Conservation (phyloP, 2,329 filamentous ascomycete species). For the Colletotrichum gloeosporioides region DNA sequence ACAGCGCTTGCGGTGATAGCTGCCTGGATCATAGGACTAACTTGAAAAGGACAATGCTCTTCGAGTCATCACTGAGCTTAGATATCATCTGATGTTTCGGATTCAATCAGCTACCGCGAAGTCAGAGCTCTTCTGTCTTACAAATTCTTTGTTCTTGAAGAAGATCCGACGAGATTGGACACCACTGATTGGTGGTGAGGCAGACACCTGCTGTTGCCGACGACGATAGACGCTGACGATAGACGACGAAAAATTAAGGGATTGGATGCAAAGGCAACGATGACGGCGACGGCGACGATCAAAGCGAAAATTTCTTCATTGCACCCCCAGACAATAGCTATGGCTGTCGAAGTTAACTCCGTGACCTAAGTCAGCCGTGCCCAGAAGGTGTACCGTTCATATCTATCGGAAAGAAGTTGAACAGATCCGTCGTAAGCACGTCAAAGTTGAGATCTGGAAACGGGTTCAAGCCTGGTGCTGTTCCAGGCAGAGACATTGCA, state of each 20-base stretch:
- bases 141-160: background rate
- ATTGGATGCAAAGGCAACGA: no score
- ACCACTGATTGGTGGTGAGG: background rate
- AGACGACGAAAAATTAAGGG: no score
- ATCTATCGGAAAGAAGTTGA: slow-evolving; percentile 28
- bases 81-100: background rate
- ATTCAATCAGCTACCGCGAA: background rate
- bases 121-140: background rate
- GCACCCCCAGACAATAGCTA: background rate
- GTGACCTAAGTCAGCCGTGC: background rate
- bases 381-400: background rate
- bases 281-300: no score
- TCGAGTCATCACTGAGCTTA: background rate
- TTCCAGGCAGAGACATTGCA: background rate
- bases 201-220: background rate
- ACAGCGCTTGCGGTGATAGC: background rate
- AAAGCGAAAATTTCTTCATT: background rate
- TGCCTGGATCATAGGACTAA: background rate
- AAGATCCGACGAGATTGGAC: background rate
- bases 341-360: background rate
- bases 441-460: slow-evolving; percentile 26
- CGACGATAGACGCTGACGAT: no score
- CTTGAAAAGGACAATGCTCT: background rate
- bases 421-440: slow-evolving; percentile 32
- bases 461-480: background rate